Evolutionary conservation across 2,329 filamentous ascomycete species (phyloP).

Genomic region (Pseudopyricularia cyperi): DNA sequence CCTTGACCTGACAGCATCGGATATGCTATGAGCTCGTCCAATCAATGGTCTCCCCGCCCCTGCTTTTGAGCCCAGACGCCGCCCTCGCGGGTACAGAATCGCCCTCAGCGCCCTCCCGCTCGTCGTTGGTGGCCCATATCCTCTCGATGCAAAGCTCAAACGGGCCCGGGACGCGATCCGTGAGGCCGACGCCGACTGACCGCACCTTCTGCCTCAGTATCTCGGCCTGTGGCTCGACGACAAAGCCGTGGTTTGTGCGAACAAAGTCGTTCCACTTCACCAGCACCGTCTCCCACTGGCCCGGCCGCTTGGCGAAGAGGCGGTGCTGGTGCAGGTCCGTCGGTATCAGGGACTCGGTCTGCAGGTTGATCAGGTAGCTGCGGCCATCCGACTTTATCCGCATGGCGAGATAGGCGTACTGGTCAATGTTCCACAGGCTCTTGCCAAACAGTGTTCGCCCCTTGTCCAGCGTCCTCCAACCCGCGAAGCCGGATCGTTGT

Average conservation of each 20-base stretch:
- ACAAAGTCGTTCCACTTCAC: constrained; percentile 91
- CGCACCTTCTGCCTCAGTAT: constrained; percentile 76
- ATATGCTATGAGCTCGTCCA: constrained; percentile 15
- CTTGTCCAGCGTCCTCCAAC: constrained; percentile 72
- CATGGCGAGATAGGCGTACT: constrained; percentile 76
- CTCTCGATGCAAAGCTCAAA: constrained; percentile 78
- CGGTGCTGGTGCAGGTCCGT: constrained; percentile 96
- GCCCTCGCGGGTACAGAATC: constrained; percentile 12
- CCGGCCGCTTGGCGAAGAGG: constrained; percentile 63
- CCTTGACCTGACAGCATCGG: no score
- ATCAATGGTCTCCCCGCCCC: constrained; percentile 26
- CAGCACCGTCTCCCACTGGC: constrained; percentile 90
- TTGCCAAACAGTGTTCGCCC: constrained; percentile 73
- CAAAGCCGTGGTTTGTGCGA: constrained; percentile 81
- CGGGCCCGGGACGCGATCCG: constrained; percentile 75
- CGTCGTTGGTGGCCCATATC: constrained; percentile 80
- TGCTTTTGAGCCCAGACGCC: constrained; percentile 25
- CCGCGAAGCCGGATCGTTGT: constrained; percentile 74
- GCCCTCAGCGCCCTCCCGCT: constrained; percentile 19
- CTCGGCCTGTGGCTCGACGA: constrained; percentile 86
- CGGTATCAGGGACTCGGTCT: constrained; percentile 85
- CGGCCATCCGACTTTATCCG: constrained; percentile 83
- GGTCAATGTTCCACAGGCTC: constrained; percentile 77
- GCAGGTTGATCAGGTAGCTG: constrained; percentile 88
- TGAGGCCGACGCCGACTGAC: constrained; percentile 77